A percentile compares a stretch with the other conserved stretches of the same genome.
Conservation (phyloP, 2,329 filamentous ascomycete genomes). For the Ceratocystis colombiana region DNA sequence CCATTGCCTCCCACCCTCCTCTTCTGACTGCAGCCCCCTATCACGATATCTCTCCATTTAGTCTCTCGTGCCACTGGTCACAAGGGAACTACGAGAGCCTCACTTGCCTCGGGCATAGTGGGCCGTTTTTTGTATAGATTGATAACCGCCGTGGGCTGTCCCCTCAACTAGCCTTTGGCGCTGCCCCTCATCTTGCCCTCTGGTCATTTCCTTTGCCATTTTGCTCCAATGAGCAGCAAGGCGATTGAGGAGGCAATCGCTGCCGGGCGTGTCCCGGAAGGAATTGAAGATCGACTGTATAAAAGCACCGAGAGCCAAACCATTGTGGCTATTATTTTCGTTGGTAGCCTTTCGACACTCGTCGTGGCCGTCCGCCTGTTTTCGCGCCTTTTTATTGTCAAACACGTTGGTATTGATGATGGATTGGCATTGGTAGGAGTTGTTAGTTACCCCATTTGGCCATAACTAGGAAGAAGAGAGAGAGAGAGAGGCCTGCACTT, state of each 20-base stretch:
- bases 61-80: no score
- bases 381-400: constrained; percentile 34
- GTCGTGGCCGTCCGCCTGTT: constrained; percentile 33
- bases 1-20: no score
- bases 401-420: constrained; percentile 36
- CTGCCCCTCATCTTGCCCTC: background rate
- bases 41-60: no score
- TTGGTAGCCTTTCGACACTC: constrained; percentile 32
- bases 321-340: constrained; percentile 35
- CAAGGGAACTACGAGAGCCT: no score
- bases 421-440: constrained; percentile 32
- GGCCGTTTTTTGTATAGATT: no score
- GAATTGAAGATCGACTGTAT: constrained; percentile 32
- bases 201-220: background rate
- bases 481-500: no score
- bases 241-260: constrained; percentile 31
- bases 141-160: no score
- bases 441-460: constrained; percentile 29
- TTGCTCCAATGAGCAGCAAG: constrained; percentile 20
- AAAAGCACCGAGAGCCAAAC: constrained; percentile 34
- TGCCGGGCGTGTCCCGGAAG: constrained; percentile 33
- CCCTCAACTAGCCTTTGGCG: background rate
- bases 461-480: background rate
- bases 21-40: no score
- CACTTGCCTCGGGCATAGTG: no score